Percentiles rank a stretch among this genome's conserved stretches.
phyloP scores from a whole-genome alignment of 371 early-diverging fungal species.

The Syncephalastrum monosporum region DNA sequence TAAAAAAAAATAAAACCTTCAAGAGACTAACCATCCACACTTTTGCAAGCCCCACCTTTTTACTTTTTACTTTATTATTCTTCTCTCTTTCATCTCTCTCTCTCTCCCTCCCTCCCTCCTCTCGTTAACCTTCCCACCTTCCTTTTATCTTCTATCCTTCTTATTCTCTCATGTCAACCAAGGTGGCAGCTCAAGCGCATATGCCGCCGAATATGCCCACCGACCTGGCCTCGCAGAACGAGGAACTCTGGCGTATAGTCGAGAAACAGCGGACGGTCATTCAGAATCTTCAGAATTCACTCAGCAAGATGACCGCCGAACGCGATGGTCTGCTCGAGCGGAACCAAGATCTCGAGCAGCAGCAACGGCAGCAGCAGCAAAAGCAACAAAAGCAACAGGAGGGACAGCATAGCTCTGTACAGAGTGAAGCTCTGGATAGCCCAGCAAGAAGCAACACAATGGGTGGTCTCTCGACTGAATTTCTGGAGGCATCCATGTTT shows the following conservation, averaged over 20 bases:
- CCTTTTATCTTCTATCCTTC: constrained; percentile 8
- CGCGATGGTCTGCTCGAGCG: constrained; percentile 37
- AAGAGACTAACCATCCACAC: too few species aligned
- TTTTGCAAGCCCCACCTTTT: neutral
- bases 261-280: constrained; percentile 81
- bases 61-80: constrained; percentile 4
- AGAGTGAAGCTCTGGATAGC: too few species aligned
- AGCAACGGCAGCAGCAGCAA: constrained; percentile 4
- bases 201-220: constrained; percentile 5
- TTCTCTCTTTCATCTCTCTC: constrained; percentile 12
- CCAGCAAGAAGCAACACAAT: too few species aligned
- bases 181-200: constrained; percentile 3
- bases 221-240: constrained; percentile 55
- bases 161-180: constrained; percentile 8
- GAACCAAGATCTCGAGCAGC: constrained; percentile 18
- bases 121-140: constrained; percentile 1
- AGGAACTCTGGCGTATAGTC: constrained; percentile 81
- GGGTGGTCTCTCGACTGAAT: too few species aligned
- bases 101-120: constrained; percentile 14
- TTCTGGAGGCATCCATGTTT: too few species aligned
- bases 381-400: neutral
- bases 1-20: too few species aligned
- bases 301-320: constrained; percentile 40
- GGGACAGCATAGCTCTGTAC: too few species aligned
- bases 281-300: constrained; percentile 56